These are phyloP conservation scores for Sporothrix luriei DNA, from an alignment of 2,329 filamentous ascomycete species.

Conservation along the genomic window DNA sequence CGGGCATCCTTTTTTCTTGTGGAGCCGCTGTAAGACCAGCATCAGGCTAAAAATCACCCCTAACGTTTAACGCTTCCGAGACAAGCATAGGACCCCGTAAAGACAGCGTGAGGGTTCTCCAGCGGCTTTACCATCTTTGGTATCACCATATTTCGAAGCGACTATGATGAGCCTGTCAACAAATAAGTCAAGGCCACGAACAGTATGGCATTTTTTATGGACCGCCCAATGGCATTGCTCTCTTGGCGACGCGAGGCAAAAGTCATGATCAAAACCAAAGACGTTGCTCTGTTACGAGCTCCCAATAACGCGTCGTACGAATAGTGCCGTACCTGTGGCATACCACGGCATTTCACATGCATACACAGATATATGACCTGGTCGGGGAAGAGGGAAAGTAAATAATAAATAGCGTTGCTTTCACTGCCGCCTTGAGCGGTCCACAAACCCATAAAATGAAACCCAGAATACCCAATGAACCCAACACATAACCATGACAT, in stretches of 20 bases:
- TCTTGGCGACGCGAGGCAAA: too few relatives aligned
- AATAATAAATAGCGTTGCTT: conserved; percentile 3
- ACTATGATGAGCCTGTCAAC: too few relatives aligned
- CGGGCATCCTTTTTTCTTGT: not conserved
- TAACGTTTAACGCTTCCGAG: not conserved
- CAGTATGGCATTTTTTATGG: too few relatives aligned
- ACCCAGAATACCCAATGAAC: not conserved
- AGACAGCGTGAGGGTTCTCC: too few relatives aligned
- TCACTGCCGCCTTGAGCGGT: conserved; percentile 3
- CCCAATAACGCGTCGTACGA: not conserved
- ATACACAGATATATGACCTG: not conserved
- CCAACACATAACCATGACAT: conserved; percentile 14
- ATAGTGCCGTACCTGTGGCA: too few relatives aligned
- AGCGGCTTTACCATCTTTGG: not conserved
- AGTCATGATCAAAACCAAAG: too few relatives aligned
- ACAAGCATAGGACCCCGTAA: not conserved
- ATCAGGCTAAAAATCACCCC: not conserved
- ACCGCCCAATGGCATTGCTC: too few relatives aligned
- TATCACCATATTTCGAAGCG: not conserved
- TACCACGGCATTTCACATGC: too few relatives aligned
- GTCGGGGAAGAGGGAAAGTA: not conserved
- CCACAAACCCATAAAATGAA: not conserved
- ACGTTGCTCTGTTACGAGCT: not conserved
- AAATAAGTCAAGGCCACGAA: too few relatives aligned
- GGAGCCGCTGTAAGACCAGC: not conserved